A percentile compares a stretch with the other conserved stretches of the same genome.
Conservation (phyloP, 352 stramenopile species). For the Poterioochromonas sp. region DNA sequence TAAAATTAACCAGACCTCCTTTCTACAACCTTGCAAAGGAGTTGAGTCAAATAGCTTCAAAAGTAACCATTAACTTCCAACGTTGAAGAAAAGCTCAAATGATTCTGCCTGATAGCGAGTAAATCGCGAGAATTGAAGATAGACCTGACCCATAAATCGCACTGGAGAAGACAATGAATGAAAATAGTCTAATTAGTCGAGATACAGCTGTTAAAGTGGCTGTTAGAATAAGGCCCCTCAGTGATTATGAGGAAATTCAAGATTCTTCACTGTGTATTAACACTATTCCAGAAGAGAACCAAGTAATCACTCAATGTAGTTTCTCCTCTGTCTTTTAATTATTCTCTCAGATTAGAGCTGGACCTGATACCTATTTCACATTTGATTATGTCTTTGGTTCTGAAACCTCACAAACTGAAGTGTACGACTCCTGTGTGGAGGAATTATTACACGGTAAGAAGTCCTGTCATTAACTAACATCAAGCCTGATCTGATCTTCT, state of each 20-base stretch:
- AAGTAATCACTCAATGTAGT: constrained; percentile 19
- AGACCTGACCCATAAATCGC: too few relatives aligned
- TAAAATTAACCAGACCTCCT: too few relatives aligned
- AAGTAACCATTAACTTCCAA: too few relatives aligned
- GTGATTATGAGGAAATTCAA: not conserved
- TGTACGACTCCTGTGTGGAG: constrained; percentile 59
- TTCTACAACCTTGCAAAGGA: too few relatives aligned
- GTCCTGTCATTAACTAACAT: not conserved
- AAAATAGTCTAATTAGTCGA: too few relatives aligned
- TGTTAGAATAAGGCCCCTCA: constrained; percentile 29
- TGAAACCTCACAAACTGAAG: constrained; percentile 59
- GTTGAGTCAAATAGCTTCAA: too few relatives aligned
- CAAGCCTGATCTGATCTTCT: constrained; percentile 41
- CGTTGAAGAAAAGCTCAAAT: too few relatives aligned
- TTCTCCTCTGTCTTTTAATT: constrained; percentile 1
- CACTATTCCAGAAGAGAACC: not conserved
- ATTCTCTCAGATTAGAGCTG: constrained; percentile 54
- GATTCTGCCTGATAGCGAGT: too few relatives aligned
- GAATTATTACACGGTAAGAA: constrained; percentile 55
- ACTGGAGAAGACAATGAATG: too few relatives aligned
- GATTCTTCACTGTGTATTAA: not conserved
- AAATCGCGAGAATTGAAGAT: too few relatives aligned
- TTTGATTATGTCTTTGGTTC: constrained; percentile 73
- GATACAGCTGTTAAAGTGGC: constrained; percentile 33
- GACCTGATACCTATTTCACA: constrained; percentile 69